Percentiles rank a stretch among this genome's conserved stretches.
Conservation (phyloP, 352 stramenopile genomes). For the Globisporangium apiculatum region DNA sequence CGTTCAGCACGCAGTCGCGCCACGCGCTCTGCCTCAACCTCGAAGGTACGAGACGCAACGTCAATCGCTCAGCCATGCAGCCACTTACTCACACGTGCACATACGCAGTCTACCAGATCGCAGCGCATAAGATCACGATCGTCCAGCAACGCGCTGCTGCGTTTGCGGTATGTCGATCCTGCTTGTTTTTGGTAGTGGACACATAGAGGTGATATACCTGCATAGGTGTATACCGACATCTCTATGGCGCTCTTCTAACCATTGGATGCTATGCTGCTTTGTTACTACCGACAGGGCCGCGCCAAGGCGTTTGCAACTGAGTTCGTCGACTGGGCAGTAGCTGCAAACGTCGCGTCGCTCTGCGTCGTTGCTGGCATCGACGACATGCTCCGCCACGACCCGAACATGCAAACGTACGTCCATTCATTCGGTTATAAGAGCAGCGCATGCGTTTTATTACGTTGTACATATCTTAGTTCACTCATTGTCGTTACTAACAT, state of each 20-base stretch:
- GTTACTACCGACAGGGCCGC: constrained; percentile 28
- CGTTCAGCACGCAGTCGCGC: constrained; percentile 35
- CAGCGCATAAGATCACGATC: constrained; percentile 55
- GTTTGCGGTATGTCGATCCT: constrained; percentile 23
- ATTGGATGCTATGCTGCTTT: no score
- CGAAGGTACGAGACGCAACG: constrained; percentile 29
- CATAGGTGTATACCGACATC: no score
- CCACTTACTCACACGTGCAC: not conserved
- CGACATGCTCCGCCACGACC: constrained; percentile 77
- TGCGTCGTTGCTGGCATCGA: constrained; percentile 59
- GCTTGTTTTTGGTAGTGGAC: no score
- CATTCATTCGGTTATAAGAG: not conserved
- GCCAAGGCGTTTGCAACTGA: constrained; percentile 40
- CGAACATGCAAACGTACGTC: constrained; percentile 51
- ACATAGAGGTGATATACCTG: not conserved
- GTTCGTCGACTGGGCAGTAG: constrained; percentile 44
- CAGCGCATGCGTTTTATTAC: not conserved
- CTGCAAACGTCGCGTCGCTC: constrained; percentile 35
- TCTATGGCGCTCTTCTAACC: not conserved
- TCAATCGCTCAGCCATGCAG: not conserved
- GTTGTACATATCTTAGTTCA: not conserved
- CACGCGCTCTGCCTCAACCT: constrained; percentile 67
- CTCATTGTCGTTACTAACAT: not conserved
- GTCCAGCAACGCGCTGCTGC: constrained; percentile 66
- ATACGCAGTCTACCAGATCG: constrained; percentile 52